Base-by-base conservation (phyloP, 2,329 filamentous ascomycete genomes). In the Fusarium sp. region DNA sequence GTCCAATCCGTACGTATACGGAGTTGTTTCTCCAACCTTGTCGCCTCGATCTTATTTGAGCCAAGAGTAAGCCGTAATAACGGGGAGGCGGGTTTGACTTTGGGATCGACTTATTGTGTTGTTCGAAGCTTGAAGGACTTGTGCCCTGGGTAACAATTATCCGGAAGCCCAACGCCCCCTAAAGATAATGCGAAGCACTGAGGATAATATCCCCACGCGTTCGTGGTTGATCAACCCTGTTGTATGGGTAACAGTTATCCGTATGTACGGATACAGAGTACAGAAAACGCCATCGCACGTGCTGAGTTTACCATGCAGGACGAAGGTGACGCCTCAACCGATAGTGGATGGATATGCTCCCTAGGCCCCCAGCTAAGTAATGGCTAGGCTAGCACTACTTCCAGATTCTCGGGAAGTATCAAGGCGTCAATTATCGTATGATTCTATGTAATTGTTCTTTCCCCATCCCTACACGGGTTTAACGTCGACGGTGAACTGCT, bases 271-370 rank as follows among this genome's bases (percentile, higher is more conserved):
- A 23, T 23, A 23, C 25, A 25, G 9, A 25, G 3, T 25, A 10
- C n/a, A 25, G 15, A 19, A 35, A 25, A 40, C 27, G 30, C 15
- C 30, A 43, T 35, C 35, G 22, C 47, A 54, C 54, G 54, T 56
- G 39, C n/a, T 35, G 22, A 15, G 47, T 43, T n/a, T 20, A 15
- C n/a, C 27, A 53, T 30, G 30, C 27, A 43, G 27, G 35, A 27
- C 11, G n/a, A 25, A 9, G 25, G 9, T 14, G n/a, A 44, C 30
- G 30, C 37, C 48, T 37, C 5, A 8, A 11, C 15, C 13, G 48
- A 22, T 43, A 25, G 54, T 30, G 37, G 35, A 37, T n/a, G n/a
- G 33, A 37, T 3, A 37, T 37, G 9, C 17, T 30, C 35, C 35
- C 15, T 3, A 37, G 19, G 9, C 17, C 13, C 35, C 35, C 15